Evolutionary conservation across 176 grass and related monocot species (phyloP).

Genomic region (Juncus inflexus): DNA sequence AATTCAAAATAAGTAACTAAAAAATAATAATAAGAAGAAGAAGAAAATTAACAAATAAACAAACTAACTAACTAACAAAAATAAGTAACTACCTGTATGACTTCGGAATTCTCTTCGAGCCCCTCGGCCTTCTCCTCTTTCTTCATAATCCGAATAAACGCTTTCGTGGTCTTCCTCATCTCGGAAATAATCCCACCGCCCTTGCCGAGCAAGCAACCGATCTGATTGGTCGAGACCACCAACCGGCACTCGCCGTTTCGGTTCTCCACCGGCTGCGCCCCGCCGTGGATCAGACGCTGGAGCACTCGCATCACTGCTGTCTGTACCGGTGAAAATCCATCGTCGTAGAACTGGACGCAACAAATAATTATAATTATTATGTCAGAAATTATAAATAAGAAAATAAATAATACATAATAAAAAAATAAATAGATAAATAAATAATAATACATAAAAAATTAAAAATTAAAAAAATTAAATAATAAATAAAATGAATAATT

Average conservation of each 20-base stretch:
- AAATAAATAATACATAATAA: not conserved
- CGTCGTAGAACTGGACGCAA: conserved; percentile 75
- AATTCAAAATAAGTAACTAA: not conserved
- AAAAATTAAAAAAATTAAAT: too few species aligned
- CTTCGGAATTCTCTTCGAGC: conserved; percentile 65
- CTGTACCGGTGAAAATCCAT: conserved; percentile 81
- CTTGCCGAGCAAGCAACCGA: conserved; percentile 89
- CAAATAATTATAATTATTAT: too few species aligned
- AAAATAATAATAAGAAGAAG: conserved; percentile 28
- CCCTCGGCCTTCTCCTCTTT: conserved; percentile 71
- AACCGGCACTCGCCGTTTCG: conserved; percentile 57
- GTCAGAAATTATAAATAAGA: not conserved
- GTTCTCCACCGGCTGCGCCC: conserved; percentile 35
- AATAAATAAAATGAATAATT: too few species aligned
- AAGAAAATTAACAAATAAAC: not conserved
- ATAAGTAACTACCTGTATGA: conserved; percentile 60
- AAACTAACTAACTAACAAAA: conserved; percentile 10
- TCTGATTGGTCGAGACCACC: conserved; percentile 68
- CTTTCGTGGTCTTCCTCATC: conserved; percentile 91
- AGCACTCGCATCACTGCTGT: conserved; percentile 86
- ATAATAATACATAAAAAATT: too few species aligned
- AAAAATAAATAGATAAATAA: not conserved
- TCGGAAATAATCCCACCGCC: conserved; percentile 81
- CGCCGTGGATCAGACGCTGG: conserved; percentile 47
- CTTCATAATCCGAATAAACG: conserved; percentile 67